Evolutionary conservation across 129 eudicot species (phyloP).

Genomic region (Heracleum sosnowskyi): DNA sequence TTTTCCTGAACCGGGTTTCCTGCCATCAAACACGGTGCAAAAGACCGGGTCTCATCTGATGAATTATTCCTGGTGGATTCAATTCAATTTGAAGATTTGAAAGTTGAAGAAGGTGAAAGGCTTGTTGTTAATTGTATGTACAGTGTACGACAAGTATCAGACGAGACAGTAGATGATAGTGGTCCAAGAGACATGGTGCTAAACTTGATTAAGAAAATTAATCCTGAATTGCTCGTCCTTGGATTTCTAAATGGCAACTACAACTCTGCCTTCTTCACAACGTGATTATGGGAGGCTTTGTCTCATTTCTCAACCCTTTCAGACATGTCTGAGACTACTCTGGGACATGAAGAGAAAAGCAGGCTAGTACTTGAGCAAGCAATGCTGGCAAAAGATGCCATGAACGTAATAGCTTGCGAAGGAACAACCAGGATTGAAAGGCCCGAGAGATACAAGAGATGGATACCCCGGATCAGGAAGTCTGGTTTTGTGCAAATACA

Average conservation of each 20-base stretch:
- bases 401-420: conserved; percentile 23
- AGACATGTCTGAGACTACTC: conserved; percentile 17
- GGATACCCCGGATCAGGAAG: conserved; percentile 6
- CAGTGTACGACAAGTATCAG: conserved; percentile 33
- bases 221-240: conserved; percentile 21
- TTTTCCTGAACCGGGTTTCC: conserved; percentile 42
- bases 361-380: conserved; percentile 15
- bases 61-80: conserved; percentile 40
- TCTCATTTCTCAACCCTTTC: conserved; percentile 17
- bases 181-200: conserved; percentile 16
- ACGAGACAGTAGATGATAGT: conserved; percentile 32
- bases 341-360: neutral
- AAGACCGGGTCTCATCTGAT: conserved; percentile 43
- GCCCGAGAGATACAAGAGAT: conserved; percentile 16
- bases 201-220: conserved; percentile 9
- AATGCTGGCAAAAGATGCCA: conserved; percentile 10
- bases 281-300: conserved; percentile 14
- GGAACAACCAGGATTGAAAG: conserved; percentile 15
- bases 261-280: conserved; percentile 10
- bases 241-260: conserved; percentile 17
- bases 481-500: neutral
- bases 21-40: conserved; percentile 42
- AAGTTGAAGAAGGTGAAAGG: conserved; percentile 36
- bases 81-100: conserved; percentile 37
- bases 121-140: conserved; percentile 45